Conservation (phyloP, 2,329 filamentous ascomycete genomes). For the Pseudogymnoascus sp. region DNA sequence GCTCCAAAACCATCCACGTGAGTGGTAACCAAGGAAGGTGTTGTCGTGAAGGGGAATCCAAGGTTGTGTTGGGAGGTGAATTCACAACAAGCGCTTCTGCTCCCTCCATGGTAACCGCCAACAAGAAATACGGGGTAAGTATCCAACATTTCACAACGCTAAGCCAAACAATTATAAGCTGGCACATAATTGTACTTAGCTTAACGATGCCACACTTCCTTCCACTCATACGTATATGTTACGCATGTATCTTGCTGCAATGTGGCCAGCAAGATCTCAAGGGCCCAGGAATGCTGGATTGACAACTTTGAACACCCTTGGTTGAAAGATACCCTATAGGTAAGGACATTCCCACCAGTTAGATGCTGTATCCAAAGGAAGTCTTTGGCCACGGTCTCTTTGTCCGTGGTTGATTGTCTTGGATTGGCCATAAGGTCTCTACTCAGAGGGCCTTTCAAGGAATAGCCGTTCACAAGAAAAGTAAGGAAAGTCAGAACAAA, state of each 20-base stretch:
- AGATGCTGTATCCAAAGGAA: neutral
- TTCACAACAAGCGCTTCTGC: constrained; percentile 2
- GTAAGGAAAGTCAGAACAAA: constrained; percentile 1
- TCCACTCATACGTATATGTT: neutral
- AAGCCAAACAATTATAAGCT: neutral
- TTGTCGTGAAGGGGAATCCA: neutral
- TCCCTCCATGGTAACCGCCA: neutral
- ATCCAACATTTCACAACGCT: neutral
- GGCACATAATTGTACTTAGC: neutral
- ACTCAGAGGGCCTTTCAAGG: neutral
- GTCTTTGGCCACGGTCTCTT: neutral
- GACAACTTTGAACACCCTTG: neutral
- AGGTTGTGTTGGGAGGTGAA: constrained; percentile 2
- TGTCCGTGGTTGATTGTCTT: neutral
- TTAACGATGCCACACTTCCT: neutral
- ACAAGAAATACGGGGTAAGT: neutral
- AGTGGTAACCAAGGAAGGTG: neutral
- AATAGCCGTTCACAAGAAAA: constrained; percentile 1
- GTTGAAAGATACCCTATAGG: neutral
- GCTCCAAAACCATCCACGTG: neutral
- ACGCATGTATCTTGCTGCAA: neutral
- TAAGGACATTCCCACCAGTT: neutral
- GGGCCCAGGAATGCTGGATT: neutral
- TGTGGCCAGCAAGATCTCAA: neutral
- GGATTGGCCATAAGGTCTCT: neutral